phyloP scores from a whole-genome alignment of 805 yeast species.

The Zygotorulaspora danielsina region DNA sequence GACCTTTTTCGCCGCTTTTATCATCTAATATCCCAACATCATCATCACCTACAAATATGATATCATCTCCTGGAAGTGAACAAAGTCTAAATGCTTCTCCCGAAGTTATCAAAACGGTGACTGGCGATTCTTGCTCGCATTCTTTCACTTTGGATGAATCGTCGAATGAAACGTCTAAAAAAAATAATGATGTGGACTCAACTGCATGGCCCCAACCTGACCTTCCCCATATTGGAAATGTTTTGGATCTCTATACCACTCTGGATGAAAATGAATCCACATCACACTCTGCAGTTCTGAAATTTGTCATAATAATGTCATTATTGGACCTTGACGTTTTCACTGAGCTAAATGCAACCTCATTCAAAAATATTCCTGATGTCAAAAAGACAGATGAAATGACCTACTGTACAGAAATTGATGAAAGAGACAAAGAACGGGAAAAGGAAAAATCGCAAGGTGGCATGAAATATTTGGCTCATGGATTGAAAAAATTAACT shows the following conservation, averaged over 20 bases:
- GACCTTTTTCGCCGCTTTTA: slow-evolving; percentile 9
- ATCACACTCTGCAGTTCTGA: slow-evolving; percentile 27
- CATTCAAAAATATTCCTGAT: slow-evolving; percentile 25
- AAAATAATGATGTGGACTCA: slow-evolving; percentile 5
- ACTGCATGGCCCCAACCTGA: slow-evolving; percentile 1
- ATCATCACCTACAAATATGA: slow-evolving; percentile 4
- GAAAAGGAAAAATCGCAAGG: slow-evolving; percentile 12
- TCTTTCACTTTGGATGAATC: slow-evolving; percentile 6
- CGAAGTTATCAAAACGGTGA: slow-evolving; percentile 3
- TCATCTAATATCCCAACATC: slow-evolving; percentile 7
- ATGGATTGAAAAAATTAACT: slow-evolving; percentile 28
- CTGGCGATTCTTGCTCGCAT: slow-evolving; percentile 6
- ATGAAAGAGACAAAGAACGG: slow-evolving; percentile 14
- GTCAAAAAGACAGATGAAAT: slow-evolving; percentile 7
- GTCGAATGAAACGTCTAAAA: slow-evolving; percentile 1
- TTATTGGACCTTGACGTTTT: slow-evolving; percentile 29
- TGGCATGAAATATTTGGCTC: slow-evolving; percentile 20
- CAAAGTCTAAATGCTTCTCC: slow-evolving; percentile 1
- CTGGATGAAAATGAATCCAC: slow-evolving; percentile 28
- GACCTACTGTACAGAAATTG: not conserved
- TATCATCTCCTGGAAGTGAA: slow-evolving; percentile 6
- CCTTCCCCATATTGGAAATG: slow-evolving; percentile 18
- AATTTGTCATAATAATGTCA: slow-evolving; percentile 25
- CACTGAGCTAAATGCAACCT: slow-evolving; percentile 21
- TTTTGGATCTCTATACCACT: slow-evolving; percentile 25